Conservation (phyloP, 2,329 filamentous ascomycete species). For the Hymenoscyphus occultus region DNA sequence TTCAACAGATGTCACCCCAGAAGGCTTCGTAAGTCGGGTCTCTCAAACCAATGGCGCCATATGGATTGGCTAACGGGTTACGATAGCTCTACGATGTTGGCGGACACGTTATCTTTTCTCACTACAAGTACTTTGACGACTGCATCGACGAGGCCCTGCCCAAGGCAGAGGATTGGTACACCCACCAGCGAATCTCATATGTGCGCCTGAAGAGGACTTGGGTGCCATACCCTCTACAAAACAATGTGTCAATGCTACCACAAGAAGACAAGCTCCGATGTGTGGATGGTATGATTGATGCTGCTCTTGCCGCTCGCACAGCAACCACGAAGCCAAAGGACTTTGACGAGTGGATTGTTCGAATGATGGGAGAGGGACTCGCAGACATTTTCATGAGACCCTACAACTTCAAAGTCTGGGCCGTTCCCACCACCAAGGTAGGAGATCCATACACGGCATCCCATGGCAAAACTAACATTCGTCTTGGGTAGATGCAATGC, state of each 20-base stretch:
- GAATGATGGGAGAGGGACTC: conserved; percentile 84
- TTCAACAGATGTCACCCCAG: conserved; percentile 88
- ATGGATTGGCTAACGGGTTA: conserved; percentile 25
- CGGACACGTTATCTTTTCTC: conserved; percentile 49
- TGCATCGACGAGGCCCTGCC: conserved; percentile 96
- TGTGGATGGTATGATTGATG: conserved; percentile 94
- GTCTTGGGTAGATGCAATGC: conserved; percentile 83
- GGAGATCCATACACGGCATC: background rate
- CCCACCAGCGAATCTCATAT: conserved; percentile 97
- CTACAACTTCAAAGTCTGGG: conserved; percentile 99
- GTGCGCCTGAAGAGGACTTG: conserved; percentile 94
- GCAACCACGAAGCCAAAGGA: conserved; percentile 88
- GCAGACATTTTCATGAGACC: conserved; percentile 98
- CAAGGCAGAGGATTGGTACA: conserved; percentile 92
- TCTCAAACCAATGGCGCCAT: conserved; percentile 11
- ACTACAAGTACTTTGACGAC: conserved; percentile 99
- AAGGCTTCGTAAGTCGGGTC: conserved; percentile 82
- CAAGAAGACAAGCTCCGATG: conserved; percentile 96
- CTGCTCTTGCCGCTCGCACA: conserved; percentile 81
- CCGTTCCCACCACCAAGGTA: conserved; percentile 95
- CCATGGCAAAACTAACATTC: conserved; percentile 10
- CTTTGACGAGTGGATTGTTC: conserved; percentile 98
- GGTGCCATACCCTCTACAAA: conserved; percentile 99
- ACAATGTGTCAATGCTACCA: conserved; percentile 97
- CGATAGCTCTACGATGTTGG: conserved; percentile 87